A percentile compares a stretch with the other conserved stretches of the same genome.
phyloP scores from a whole-genome alignment of 1,139 yeast species.

The Pichia sp. region DNA sequence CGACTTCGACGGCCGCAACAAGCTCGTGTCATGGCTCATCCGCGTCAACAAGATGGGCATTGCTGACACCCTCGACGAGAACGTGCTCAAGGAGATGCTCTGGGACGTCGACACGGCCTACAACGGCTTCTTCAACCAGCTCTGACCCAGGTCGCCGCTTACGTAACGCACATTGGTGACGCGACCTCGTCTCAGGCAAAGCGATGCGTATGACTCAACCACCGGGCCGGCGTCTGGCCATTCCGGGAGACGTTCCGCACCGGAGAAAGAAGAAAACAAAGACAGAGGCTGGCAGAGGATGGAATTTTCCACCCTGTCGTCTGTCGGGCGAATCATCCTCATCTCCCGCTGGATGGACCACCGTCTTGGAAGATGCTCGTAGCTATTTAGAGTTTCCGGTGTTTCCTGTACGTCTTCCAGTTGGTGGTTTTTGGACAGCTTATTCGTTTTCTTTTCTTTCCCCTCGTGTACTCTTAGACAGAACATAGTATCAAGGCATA shows the following conservation, averaged over 20 bases:
- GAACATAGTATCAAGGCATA: too few species aligned
- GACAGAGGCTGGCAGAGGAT: not conserved
- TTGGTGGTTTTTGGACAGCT: too few species aligned
- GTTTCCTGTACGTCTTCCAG: too few species aligned
- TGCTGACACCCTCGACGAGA: conserved; percentile 55
- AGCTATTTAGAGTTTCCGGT: too few species aligned
- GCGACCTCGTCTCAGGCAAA: too few species aligned
- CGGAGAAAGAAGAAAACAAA: not conserved
- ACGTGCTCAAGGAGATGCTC: conserved; percentile 63
- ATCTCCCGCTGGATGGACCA: too few species aligned
- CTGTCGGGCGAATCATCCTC: not conserved
- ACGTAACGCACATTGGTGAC: too few species aligned
- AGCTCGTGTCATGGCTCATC: conserved; percentile 83
- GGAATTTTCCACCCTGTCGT: not conserved
- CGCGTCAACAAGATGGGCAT: conserved; percentile 69
- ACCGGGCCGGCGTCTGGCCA: not conserved
- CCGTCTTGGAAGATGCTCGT: too few species aligned
- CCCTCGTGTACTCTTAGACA: not conserved
- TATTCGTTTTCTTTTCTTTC: too few species aligned
- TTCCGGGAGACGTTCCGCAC: not conserved
- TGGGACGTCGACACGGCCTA: conserved; percentile 81
- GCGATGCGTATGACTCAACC: not conserved
- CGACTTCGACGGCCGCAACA: conserved; percentile 68
- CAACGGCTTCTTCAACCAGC: conserved; percentile 51
- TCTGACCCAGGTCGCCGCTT: not conserved